Evolutionary conservation across 73 alveolate genomes (phyloP).

Genomic region (Stentor roeselii): DNA sequence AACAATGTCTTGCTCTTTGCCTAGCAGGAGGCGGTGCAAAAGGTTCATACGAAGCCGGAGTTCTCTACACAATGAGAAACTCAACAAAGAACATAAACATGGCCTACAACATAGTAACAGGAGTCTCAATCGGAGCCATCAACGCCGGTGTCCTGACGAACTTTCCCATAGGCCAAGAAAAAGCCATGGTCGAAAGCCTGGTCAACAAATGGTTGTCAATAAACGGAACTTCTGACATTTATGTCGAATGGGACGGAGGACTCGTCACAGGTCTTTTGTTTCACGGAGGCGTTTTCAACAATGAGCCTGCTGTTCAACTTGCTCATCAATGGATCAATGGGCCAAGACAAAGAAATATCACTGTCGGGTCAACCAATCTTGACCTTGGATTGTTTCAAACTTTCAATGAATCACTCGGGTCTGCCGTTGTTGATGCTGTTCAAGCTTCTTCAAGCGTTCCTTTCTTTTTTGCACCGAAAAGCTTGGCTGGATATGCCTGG

Average conservation of each 20-base stretch:
- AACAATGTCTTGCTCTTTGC: constrained; percentile 48
- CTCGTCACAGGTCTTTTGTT: constrained; percentile 33
- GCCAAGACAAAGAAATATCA: constrained; percentile 25
- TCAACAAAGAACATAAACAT: constrained; percentile 17
- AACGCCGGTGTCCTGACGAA: constrained; percentile 47
- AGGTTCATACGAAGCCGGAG: constrained; percentile 64
- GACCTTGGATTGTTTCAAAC: constrained; percentile 36
- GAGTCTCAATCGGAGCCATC: constrained; percentile 65
- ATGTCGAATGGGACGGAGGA: constrained; percentile 49
- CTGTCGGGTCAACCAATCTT: constrained; percentile 42
- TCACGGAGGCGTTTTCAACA: constrained; percentile 38
- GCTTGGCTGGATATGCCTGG: constrained; percentile 25
- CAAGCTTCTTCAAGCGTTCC: constrained; percentile 60
- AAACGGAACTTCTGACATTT: constrained; percentile 29
- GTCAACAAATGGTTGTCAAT: constrained; percentile 33
- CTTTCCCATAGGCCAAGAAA: constrained; percentile 41
- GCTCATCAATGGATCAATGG: constrained; percentile 2
- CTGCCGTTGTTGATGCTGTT: constrained; percentile 36
- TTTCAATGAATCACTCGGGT: constrained; percentile 16
- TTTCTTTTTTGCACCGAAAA: constrained; percentile 49
- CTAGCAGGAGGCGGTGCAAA: constrained; percentile 58
- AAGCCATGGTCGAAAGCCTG: constrained; percentile 42
- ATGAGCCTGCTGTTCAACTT: constrained; percentile 32
- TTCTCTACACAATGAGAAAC: constrained; percentile 35
- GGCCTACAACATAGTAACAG: constrained; percentile 52